phyloP scores from a whole-genome alignment of 805 yeast species.

The Candida alai region DNA sequence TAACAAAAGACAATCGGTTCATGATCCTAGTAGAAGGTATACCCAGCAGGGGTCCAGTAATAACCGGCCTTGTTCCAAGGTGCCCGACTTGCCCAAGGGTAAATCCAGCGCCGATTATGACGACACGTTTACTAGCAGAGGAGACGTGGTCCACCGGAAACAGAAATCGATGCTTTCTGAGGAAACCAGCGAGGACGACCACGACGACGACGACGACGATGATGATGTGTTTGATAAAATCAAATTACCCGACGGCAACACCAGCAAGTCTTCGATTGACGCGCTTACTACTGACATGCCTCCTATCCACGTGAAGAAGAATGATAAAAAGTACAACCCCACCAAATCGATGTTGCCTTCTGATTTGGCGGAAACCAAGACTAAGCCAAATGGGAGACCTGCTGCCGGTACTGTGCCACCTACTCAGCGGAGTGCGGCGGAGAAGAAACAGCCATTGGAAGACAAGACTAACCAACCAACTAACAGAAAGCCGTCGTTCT shows the following conservation, averaged over 20 bases:
- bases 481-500: constrained; percentile 36
- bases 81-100: constrained; percentile 29
- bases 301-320: no score
- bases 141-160: constrained; percentile 19
- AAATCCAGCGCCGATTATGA: constrained; percentile 18
- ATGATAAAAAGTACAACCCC: no score
- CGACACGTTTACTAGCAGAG: constrained; percentile 42
- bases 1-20: constrained; percentile 36
- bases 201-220: constrained; percentile 19
- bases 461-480: constrained; percentile 28
- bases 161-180: constrained; percentile 10
- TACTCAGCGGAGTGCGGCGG: constrained; percentile 29
- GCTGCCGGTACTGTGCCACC: constrained; percentile 14
- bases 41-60: constrained; percentile 10
- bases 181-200: constrained; percentile 14
- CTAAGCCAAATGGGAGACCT: constrained; percentile 22
- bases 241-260: constrained; percentile 42
- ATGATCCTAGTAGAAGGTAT: constrained; percentile 18
- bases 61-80: constrained; percentile 23
- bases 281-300: constrained; percentile 7
- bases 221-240: constrained; percentile 42
- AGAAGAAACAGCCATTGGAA: constrained; percentile 31
- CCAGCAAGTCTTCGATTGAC: constrained; percentile 9
- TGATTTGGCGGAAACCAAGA: constrained; percentile 10
- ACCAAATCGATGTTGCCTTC: constrained; percentile 33